These are phyloP conservation scores for Mucor indicus DNA, from an alignment of 371 early-diverging fungal species.

Conservation along the genomic window DNA sequence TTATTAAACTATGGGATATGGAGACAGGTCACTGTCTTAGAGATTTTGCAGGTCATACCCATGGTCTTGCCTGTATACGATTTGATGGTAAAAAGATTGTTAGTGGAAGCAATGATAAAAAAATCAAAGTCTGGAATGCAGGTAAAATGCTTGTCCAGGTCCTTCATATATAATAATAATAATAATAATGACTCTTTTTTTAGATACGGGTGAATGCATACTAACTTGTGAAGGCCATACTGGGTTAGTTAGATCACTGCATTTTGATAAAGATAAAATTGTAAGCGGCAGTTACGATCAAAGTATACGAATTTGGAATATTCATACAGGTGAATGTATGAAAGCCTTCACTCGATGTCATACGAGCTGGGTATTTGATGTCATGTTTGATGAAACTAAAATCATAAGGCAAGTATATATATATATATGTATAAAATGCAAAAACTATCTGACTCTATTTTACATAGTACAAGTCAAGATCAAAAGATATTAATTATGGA, in stretches of 20 bases:
- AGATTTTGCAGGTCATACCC: conserved; percentile 66
- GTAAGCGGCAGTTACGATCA: conserved; percentile 79
- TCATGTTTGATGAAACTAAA: conserved; percentile 72
- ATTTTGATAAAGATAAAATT: conserved; percentile 60
- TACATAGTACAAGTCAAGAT: conserved; percentile 72
- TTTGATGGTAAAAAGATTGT: conserved; percentile 85
- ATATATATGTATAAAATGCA: not conserved
- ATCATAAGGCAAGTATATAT: conserved; percentile 59
- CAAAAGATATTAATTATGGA: conserved; percentile 81
- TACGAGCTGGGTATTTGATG: conserved; percentile 90
- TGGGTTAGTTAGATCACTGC: conserved; percentile 76
- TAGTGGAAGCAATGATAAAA: conserved; percentile 90
- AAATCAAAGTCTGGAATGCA: conserved; percentile 92
- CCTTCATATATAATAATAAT: no score
- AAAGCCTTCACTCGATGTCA: conserved; percentile 64
- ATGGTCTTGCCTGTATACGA: conserved; percentile 91
- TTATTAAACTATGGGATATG: conserved; percentile 87
- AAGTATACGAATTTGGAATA: conserved; percentile 93
- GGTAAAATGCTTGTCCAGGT: conserved; percentile 11
- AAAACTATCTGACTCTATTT: not conserved
- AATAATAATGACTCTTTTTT: not conserved
- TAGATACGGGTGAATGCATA: not conserved
- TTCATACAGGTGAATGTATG: conserved; percentile 29
- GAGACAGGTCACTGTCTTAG: conserved; percentile 61
- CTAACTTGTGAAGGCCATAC: not conserved